Percentiles rank a stretch among this genome's conserved stretches.
Evolutionary conservation across 1,139 yeast genomes (phyloP).

Genomic region (Tardiomyces blankii): DNA sequence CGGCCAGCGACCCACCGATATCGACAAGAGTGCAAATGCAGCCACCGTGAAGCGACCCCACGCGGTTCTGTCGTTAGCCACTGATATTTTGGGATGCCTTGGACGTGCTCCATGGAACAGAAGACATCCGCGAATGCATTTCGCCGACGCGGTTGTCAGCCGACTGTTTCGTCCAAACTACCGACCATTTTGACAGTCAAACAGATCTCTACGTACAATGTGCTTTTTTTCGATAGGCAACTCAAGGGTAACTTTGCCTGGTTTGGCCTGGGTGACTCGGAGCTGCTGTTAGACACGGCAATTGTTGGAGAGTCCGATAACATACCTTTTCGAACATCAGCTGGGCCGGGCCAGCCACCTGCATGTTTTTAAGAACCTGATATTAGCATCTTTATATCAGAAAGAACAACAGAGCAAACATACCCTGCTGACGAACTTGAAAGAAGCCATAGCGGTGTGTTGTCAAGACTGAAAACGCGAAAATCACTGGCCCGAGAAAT

Average conservation of each 20-base stretch:
- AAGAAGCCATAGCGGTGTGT: neutral
- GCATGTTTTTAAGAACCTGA: neutral
- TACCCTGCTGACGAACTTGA: neutral
- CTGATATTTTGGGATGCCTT: too few relatives aligned
- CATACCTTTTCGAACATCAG: neutral
- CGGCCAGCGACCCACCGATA: slow-evolving; percentile 35
- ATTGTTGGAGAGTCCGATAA: neutral
- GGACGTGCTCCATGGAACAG: too few relatives aligned
- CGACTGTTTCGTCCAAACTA: too few relatives aligned
- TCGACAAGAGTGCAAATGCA: slow-evolving; percentile 30
- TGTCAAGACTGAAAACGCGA: too few relatives aligned
- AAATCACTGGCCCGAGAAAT: too few relatives aligned
- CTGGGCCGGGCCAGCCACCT: neutral
- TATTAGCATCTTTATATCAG: neutral
- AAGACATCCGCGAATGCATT: too few relatives aligned
- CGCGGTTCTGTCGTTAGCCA: slow-evolving; percentile 21
- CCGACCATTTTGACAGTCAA: neutral
- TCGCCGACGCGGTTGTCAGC: too few relatives aligned
- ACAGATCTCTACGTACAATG: slow-evolving; percentile 3
- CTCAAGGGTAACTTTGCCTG: slow-evolving; percentile 25
- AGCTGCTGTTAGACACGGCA: slow-evolving; percentile 11
- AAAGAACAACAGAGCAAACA: neutral
- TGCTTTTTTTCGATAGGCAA: slow-evolving; percentile 26
- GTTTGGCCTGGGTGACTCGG: slow-evolving; percentile 20
- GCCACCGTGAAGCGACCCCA: slow-evolving; percentile 32